These are phyloP conservation scores for Ophiostoma quercus DNA, from an alignment of 2,329 filamentous ascomycete species.

Conservation along the genomic window DNA sequence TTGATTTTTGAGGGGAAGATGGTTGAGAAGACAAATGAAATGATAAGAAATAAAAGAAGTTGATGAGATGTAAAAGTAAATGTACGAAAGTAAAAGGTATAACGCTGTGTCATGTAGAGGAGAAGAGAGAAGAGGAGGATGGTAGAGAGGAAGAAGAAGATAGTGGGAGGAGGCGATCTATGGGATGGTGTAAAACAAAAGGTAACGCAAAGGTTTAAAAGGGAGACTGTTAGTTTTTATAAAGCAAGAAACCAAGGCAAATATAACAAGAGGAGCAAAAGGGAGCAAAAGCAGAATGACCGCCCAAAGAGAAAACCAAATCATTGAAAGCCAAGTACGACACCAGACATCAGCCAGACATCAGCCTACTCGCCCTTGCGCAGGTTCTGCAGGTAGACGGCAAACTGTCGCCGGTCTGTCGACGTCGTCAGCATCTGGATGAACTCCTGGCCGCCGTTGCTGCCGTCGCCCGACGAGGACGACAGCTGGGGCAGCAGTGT, in stretches of 20 bases:
- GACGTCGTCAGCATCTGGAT: slow-evolving; percentile 54
- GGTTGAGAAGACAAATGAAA: neutral
- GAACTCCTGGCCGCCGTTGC: slow-evolving; percentile 48
- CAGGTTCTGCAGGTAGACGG: slow-evolving; percentile 58
- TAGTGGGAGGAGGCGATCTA: neutral
- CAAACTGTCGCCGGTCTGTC: slow-evolving; percentile 56
- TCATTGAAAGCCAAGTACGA: neutral
- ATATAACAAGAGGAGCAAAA: neutral
- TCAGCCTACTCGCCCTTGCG: slow-evolving; percentile 39
- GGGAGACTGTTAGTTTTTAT: neutral
- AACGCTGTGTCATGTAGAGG: slow-evolving; percentile 9
- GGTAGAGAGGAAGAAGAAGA: neutral
- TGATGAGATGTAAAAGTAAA: slow-evolving; percentile 2
- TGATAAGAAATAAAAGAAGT: neutral
- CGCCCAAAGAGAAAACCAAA: neutral
- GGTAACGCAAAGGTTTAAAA: neutral
- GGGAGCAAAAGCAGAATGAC: neutral
- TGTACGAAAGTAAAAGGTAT: slow-evolving; percentile 10
- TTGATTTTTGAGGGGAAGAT: neutral
- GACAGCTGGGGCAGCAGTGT: slow-evolving; percentile 61
- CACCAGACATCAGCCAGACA: neutral
- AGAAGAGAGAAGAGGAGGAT: neutral
- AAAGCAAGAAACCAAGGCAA: neutral
- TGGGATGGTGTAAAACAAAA: slow-evolving; percentile 1
- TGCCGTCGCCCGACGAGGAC: neutral